These are phyloP conservation scores for Clavispora carvajalis DNA, from an alignment of 805 yeast genomes.

Conservation along the genomic window DNA sequence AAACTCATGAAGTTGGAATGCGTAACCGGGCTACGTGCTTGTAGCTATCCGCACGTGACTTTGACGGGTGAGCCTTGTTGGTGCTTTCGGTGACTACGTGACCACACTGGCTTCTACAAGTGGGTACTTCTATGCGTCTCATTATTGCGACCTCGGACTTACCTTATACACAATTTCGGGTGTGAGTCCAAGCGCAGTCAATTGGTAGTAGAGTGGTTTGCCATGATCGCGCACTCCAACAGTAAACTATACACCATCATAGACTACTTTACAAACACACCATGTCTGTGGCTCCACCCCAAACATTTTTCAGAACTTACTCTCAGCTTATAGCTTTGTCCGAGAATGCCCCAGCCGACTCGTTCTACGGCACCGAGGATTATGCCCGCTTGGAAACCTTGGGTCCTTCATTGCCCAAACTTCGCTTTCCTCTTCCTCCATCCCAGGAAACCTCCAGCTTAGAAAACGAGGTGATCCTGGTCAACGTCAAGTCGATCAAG, in stretches of 20 bases:
- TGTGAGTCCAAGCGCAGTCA: too few species aligned
- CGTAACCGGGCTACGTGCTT: not conserved
- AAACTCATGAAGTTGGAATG: constrained; percentile 27
- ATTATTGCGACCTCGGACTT: too few species aligned
- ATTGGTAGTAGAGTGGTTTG: not conserved
- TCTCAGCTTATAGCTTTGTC: constrained; percentile 44
- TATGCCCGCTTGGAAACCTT: constrained; percentile 24
- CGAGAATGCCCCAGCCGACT: constrained; percentile 27
- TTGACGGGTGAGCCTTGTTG: not conserved
- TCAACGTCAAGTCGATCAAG: constrained; percentile 54
- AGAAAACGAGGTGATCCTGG: constrained; percentile 2
- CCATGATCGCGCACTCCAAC: not conserved
- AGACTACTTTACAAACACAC: not conserved
- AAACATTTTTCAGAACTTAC: constrained; percentile 41
- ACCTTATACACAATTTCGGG: too few species aligned
- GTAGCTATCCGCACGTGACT: not conserved
- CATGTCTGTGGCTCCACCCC: constrained; percentile 1
- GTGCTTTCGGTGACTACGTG: too few species aligned
- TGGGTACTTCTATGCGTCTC: too few species aligned
- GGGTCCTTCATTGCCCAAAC: constrained; percentile 47
- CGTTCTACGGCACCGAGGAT: constrained; percentile 29
- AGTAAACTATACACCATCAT: not conserved
- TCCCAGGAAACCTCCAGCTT: not conserved
- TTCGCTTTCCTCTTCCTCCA: constrained; percentile 31
- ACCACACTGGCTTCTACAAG: too few species aligned